These are phyloP conservation scores for Choiromyces venosus DNA, from an alignment of 495 filamentous ascomycete genomes.

Conservation along the genomic window DNA sequence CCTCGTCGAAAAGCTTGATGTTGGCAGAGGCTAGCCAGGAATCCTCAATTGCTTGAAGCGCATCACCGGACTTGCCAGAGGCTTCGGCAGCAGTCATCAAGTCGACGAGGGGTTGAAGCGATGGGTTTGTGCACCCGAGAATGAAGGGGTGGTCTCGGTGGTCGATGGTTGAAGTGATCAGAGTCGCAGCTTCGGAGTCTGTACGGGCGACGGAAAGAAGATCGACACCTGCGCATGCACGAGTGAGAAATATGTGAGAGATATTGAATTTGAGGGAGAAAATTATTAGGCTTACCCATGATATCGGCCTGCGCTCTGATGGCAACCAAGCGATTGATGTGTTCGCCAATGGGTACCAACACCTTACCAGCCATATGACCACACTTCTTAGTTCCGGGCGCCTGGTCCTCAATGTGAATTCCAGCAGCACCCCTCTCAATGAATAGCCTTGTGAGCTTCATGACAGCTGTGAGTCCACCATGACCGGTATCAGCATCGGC, in stretches of 20 bases:
- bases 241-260: slow-evolving; percentile 5
- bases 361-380: slow-evolving; percentile 99
- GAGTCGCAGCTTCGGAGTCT: slow-evolving; percentile 93
- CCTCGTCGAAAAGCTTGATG: slow-evolving; percentile 86
- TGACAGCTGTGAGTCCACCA: slow-evolving; percentile 91
- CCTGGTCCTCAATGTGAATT: slow-evolving; percentile 98
- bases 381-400: slow-evolving; percentile 98
- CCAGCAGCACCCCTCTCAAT: slow-evolving; percentile 94
- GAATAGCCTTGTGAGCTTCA: slow-evolving; percentile 99
- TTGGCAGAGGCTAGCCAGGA: slow-evolving; percentile 74
- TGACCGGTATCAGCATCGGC: slow-evolving; percentile 97
- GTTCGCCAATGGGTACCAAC: slow-evolving; percentile 91
- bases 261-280: not conserved
- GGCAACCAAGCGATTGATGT: slow-evolving; percentile 95
- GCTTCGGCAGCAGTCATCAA: slow-evolving; percentile 83
- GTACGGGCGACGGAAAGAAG: slow-evolving; percentile 88
- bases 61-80: slow-evolving; percentile 69
- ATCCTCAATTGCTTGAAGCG: slow-evolving; percentile 90
- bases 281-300: slow-evolving; percentile 60
- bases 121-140: slow-evolving; percentile 78
- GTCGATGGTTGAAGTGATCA: slow-evolving; percentile 95
- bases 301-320: slow-evolving; percentile 98
- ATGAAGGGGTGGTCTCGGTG: slow-evolving; percentile 92
- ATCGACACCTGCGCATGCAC: slow-evolving; percentile 55
- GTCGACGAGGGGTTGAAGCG: slow-evolving; percentile 76